Base-by-base conservation (phyloP, 2,329 filamentous ascomycete species). In the Penicillium corylophilum region DNA sequence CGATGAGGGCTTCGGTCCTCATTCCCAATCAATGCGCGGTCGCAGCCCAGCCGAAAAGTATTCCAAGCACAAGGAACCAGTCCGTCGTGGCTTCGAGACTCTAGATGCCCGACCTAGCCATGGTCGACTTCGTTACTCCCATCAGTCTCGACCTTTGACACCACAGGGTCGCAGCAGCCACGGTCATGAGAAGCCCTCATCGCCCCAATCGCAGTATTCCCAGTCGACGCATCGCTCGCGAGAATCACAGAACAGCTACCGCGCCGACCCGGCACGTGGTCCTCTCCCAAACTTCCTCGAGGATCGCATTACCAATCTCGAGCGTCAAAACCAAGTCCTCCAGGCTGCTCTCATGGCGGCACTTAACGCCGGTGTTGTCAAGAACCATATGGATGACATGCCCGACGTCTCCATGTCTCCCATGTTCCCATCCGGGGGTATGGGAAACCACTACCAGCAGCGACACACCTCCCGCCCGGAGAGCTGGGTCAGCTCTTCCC, bases 321-420 rank as follows among this genome's bases (percentile, higher is more conserved):
- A 75, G 50, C 71, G 69, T 13, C 73, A 75, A 45, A 75, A 75
- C 57, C 69, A 70, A 48, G 66, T 74, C 46, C 69, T 75, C 10
- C 72, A 74, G 31, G 72, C 73, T 5, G 73, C 73, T 29, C 65
- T 75, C 9, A 55, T 74, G 28, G 71, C 72, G 1, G 71, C 72
- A 5, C 57, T 75, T 24, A 70, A 74, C 46, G 67, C 68, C 5
- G 70, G 70, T 8, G 16, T 18, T 6, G 64, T 63, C 26, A 71
- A 69, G 38, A 64, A 62, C 16, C 64, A 65, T 35, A 48, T 66
- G 3, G 64, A 68, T 8, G 57, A 60, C 35, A 45, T 70, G 18
- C 56, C 60, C 12, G 63, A 63, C 2, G 60, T 59, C 23, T 50
- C 49, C n/a, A 46, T 60, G 5, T 56, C 66, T 6, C 50, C 62